Base-by-base conservation (phyloP, 169 alveolate species). In the Fabrea salina region DNA sequence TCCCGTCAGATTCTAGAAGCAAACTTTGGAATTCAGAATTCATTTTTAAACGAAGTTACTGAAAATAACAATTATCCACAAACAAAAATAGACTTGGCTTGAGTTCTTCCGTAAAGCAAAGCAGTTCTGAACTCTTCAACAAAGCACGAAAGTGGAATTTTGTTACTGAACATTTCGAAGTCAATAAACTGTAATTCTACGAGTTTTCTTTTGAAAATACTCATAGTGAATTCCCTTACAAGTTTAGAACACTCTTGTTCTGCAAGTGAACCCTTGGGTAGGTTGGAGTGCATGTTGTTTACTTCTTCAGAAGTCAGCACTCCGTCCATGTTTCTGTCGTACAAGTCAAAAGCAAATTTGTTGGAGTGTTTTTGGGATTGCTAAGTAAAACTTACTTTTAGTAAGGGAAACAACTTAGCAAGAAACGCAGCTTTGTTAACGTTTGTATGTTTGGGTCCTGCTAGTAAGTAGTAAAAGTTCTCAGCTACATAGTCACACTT, bases 311-410 rank as follows among this genome's bases (percentile, higher is more conserved):
- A 40, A 16, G 78, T 68, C 1, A 68, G 13, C 11, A 43, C 13
- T 37, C 61, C 78, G 30, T 68, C 78, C 41, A n/a, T n/a, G 44
- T 68, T 68, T n/a, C 66, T 37, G 44, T 68, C 78, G 35, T 68
- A 68, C 11, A 68, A n/a, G 30, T n/a, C 27, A 68, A 68, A 68
- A 40, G 61, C 78, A 44, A 68, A 68, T 16, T n/a, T 13, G 25
- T 43, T 40, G 3, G 22, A 35, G 16, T 37, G 16, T 33, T 32
- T 4, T 16, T n/a, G n/a, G n/a, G n/a, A n/a, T n/a, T 61, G 54
- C 74, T 61, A 3, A 41, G 0, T 43, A 8, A n/a, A 41, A 8
- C 4, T 68, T 40, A 16, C 78, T 1, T 68, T 32, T 13, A 68
- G 25, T n/a, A 68, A 8, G 8, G 13, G 19, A n/a, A 19, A 25